Percentiles rank a stretch among this genome's conserved stretches.
phyloP scores from a whole-genome alignment of 2,329 filamentous ascomycete species.

The Penicillium hordei region DNA sequence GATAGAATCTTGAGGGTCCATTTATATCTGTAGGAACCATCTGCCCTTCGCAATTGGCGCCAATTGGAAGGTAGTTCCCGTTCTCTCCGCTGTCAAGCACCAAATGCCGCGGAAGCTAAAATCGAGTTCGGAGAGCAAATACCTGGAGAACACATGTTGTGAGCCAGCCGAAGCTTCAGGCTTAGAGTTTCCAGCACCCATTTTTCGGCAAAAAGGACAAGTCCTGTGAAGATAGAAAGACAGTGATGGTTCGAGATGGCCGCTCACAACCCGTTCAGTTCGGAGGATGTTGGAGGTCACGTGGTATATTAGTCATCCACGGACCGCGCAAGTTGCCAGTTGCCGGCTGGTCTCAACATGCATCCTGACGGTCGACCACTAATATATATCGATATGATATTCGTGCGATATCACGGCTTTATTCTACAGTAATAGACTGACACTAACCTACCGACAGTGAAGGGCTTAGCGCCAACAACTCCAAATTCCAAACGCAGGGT shows the following conservation, averaged over 20 bases:
- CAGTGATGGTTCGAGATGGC: conserved; percentile 7
- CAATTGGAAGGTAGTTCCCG: conserved; percentile 10
- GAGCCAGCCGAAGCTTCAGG: conserved; percentile 50
- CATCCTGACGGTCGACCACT: background rate
- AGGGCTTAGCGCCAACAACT: background rate
- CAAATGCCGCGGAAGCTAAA: conserved; percentile 7
- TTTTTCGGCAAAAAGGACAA: conserved; percentile 29
- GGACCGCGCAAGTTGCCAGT: background rate
- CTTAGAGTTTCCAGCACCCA: conserved; percentile 65
- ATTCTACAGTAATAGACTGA: no score
- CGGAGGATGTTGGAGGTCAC: conserved; percentile 14
- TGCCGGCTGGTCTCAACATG: background rate
- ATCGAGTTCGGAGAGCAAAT: conserved; percentile 12
- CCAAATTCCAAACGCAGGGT: background rate
- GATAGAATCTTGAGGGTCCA: background rate
- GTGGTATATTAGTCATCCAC: background rate
- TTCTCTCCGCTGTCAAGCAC: conserved; percentile 7
- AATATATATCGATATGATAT: background rate
- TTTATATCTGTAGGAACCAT: background rate
- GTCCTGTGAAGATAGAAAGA: conserved; percentile 9
- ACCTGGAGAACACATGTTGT: conserved; percentile 65
- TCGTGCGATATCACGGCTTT: background rate
- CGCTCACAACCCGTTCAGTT: conserved; percentile 11
- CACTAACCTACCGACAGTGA: no score
- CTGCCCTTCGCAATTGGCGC: conserved; percentile 6